phyloP scores from a whole-genome alignment of 1,139 yeast species.

The Suzukiozyma palmioleophila region DNA sequence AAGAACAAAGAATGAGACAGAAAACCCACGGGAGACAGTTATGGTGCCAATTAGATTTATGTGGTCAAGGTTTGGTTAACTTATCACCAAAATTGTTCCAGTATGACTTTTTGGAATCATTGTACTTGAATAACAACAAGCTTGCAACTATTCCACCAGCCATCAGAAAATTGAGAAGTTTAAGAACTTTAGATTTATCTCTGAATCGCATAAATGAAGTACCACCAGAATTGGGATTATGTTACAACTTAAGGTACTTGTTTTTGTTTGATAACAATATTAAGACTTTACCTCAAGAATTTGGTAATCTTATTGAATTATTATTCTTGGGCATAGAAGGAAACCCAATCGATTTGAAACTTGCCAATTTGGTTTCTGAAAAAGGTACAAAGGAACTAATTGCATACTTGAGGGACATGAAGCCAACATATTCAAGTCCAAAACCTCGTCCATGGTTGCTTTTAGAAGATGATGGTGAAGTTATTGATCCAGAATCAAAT shows the following conservation, averaged over 20 bases:
- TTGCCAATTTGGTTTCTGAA: constrained; percentile 66
- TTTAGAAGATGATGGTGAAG: constrained; percentile 73
- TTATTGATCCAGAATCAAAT: constrained; percentile 33
- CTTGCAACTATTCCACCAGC: constrained; percentile 65
- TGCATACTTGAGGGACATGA: constrained; percentile 74
- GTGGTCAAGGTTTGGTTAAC: constrained; percentile 80
- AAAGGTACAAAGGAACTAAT: constrained; percentile 85
- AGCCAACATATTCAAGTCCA: constrained; percentile 63
- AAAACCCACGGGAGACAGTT: constrained; percentile 71
- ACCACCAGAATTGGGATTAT: constrained; percentile 79
- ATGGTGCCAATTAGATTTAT: constrained; percentile 92
- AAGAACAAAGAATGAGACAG: constrained; percentile 68
- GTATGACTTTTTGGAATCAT: constrained; percentile 79
- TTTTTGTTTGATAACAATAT: constrained; percentile 86
- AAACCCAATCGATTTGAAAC: constrained; percentile 68
- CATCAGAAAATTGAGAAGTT: constrained; percentile 63
- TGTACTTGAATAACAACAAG: constrained; percentile 84
- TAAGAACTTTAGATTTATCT: constrained; percentile 83
- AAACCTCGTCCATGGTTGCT: constrained; percentile 79
- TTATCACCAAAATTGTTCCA: constrained; percentile 72
- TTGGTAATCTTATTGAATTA: constrained; percentile 82
- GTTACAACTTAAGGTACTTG: constrained; percentile 75
- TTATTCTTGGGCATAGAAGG: constrained; percentile 92
- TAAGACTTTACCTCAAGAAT: constrained; percentile 69
- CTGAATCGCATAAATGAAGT: constrained; percentile 66